These are phyloP conservation scores for Phaeoacremonium minimum DNA, from an alignment of 2,329 filamentous ascomycete species.

Conservation along the genomic window DNA sequence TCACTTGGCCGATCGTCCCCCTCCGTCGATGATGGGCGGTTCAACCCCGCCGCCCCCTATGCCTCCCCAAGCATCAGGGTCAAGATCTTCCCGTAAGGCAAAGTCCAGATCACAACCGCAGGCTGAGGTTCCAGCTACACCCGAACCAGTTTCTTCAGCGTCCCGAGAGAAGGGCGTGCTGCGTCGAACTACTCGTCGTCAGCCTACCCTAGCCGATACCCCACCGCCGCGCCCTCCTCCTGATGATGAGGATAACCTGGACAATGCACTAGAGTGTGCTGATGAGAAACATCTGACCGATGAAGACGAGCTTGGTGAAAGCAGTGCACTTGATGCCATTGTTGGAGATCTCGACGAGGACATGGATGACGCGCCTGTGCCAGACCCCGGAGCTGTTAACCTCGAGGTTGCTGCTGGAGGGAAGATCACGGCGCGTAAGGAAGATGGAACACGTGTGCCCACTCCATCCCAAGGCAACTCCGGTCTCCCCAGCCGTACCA, in stretches of 20 bases:
- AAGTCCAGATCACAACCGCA: slow-evolving; percentile 41
- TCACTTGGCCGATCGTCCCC: slow-evolving; percentile 40
- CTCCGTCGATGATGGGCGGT: slow-evolving; percentile 12
- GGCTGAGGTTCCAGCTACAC: slow-evolving; percentile 34
- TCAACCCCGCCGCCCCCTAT: slow-evolving; percentile 26
- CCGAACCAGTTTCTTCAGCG: slow-evolving; percentile 40
- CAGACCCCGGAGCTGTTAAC: slow-evolving; percentile 83
- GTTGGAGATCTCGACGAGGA: slow-evolving; percentile 89
- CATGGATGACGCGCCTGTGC: slow-evolving; percentile 65
- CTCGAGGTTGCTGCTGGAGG: slow-evolving; percentile 84
- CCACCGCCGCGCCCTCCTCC: slow-evolving; percentile 47
- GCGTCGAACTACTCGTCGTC: slow-evolving; percentile 61
- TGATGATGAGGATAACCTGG: slow-evolving; percentile 55
- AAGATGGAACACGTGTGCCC: slow-evolving; percentile 81
- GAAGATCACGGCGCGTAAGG: slow-evolving; percentile 85
- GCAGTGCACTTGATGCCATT: slow-evolving; percentile 72
- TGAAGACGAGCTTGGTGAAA: slow-evolving; percentile 64
- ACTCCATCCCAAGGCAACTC: slow-evolving; percentile 65
- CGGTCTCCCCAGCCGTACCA: slow-evolving; percentile 31
- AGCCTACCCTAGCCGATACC: slow-evolving; percentile 46
- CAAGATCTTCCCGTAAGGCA: slow-evolving; percentile 38
- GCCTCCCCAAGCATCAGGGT: slow-evolving; percentile 33
- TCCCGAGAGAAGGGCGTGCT: slow-evolving; percentile 54
- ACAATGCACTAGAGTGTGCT: slow-evolving; percentile 81
- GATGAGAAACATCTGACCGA: slow-evolving; percentile 82